Percentiles rank a stretch among this genome's conserved stretches.
phyloP scores from a whole-genome alignment of 1,139 yeast species.

The Candida anutae region DNA sequence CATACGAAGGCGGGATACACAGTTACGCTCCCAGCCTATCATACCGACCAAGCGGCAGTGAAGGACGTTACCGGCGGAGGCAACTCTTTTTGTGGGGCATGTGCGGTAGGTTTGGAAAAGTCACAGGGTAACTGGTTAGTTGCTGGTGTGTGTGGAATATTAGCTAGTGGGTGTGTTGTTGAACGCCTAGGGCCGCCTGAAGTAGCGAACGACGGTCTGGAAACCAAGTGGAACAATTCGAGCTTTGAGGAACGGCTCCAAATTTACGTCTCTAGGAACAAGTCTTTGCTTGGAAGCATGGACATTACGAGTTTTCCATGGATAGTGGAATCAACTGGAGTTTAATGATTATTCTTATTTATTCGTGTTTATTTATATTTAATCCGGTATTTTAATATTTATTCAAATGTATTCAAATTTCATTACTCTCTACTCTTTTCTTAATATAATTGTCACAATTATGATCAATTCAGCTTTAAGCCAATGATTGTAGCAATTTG shows the following conservation, averaged over 20 bases:
- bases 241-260: slow-evolving; percentile 21
- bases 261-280: background rate
- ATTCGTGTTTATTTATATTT: too few species aligned
- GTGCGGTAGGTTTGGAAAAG: slow-evolving; percentile 51
- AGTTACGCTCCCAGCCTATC: slow-evolving; percentile 67
- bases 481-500: too few species aligned
- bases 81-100: slow-evolving; percentile 79
- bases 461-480: too few species aligned
- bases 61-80: slow-evolving; percentile 95
- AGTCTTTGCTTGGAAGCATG: background rate
- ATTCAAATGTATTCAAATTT: too few species aligned
- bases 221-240: slow-evolving; percentile 48
- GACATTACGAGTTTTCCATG: too few species aligned
- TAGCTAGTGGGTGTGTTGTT: slow-evolving; percentile 73
- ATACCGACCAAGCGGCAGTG: slow-evolving; percentile 42
- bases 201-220: slow-evolving; percentile 12
- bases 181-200: slow-evolving; percentile 75
- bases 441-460: too few species aligned
- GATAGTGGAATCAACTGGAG: too few species aligned
- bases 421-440: too few species aligned
- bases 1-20: slow-evolving; percentile 8
- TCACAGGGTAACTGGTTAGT: slow-evolving; percentile 40
- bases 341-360: too few species aligned
- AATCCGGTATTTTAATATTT: too few species aligned
- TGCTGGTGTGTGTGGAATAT: slow-evolving; percentile 62